These are phyloP conservation scores for Acacia crassicarpa DNA, from an alignment of 306 rosid species.

Conservation along the genomic window DNA sequence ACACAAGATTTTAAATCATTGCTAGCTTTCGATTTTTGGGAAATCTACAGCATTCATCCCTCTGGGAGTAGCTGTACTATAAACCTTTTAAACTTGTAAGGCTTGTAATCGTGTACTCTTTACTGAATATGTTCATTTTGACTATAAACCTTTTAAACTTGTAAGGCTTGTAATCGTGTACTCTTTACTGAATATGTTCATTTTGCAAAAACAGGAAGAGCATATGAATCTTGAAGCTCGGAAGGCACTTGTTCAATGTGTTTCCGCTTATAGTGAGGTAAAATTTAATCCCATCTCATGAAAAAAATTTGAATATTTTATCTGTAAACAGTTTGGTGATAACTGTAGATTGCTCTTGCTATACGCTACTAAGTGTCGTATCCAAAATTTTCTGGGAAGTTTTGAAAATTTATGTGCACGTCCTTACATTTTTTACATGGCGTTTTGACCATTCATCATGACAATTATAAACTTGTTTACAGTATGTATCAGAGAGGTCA, in stretches of 20 bases:
- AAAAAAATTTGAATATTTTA: neutral
- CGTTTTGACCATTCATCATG: neutral
- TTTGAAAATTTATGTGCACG: neutral
- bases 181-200: neutral
- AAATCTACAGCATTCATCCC: neutral
- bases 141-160: no score
- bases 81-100: neutral
- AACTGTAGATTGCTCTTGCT: neutral
- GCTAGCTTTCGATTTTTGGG: neutral
- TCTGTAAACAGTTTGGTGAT: neutral
- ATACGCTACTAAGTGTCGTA: neutral
- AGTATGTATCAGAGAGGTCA: slow-evolving; percentile 55
- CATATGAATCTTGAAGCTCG: slow-evolving; percentile 36
- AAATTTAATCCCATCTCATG: neutral
- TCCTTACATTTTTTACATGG: neutral
- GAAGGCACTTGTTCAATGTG: slow-evolving; percentile 46
- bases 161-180: neutral
- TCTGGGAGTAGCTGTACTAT: neutral
- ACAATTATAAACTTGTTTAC: slow-evolving; percentile 32
- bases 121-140: neutral
- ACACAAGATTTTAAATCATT: neutral
- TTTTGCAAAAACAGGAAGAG: slow-evolving; percentile 31
- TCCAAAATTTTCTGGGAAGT: neutral
- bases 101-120: neutral
- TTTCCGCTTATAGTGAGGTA: slow-evolving; percentile 61